Evolutionary conservation across 805 yeast species (phyloP), one percentile per base, ranked within the genome.

Genomic region (Ogataea allantospora): DNA sequence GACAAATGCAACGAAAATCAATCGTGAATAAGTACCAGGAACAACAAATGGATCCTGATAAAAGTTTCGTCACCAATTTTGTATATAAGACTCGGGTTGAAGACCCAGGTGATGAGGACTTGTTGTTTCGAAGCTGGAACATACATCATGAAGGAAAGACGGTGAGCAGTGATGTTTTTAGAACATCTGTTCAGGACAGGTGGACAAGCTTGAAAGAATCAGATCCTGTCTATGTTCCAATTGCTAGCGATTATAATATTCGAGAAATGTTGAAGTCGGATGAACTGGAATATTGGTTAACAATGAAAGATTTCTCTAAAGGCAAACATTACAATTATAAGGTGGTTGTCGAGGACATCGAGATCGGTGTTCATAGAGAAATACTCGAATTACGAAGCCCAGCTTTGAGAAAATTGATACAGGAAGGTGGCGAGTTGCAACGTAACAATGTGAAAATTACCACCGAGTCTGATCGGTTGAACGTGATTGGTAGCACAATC

Each of bases 201-300:
- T 55, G 60, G 60, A 33, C 46, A 2, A 15, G 16, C 4, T 25
- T 27, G 6, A 12, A 19, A 5, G 14, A 33, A n/a, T 9, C 8
- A 3, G 16, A 20, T 1, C 14, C n/a, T 7, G 23, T 24, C 6
- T n/a, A 19, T 3, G 14, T 40, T n/a, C 14, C 38, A 7, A 18
- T 33, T 13, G 32, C 27, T 2, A 42, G 24, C 3, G 26, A 26
- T 12, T 34, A 43, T 13, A 26, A 16, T 10, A 20, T 45, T 5
- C 58, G 61, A n/a, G 72, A 71, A 29, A 43, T 72, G 9, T 51
- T 71, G n/a, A 55, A 59, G 19, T 43, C 55, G 1, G 65, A 60
- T 27, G 60, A 58, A 16, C 30, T 55, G 12, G 59, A 54, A 14
- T 54, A 54, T 19, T 46, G 48, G 48, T 30, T 55, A 7, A 18